Evolutionary conservation across 106 monocot genomes (phyloP), one percentile per base, ranked within the genome.

Genomic region (Cymbidium sinense): DNA sequence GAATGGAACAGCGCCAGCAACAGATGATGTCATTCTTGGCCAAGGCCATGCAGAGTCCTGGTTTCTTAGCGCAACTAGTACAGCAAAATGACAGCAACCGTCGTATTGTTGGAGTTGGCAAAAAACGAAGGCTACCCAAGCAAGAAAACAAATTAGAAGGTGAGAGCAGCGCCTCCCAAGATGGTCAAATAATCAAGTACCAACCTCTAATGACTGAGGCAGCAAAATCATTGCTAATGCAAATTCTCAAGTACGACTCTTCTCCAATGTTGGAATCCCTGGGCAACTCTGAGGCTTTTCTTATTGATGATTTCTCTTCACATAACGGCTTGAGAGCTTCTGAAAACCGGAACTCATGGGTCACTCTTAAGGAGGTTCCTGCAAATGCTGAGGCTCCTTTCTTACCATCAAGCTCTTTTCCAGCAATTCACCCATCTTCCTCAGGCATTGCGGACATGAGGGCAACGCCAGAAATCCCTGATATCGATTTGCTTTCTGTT

Each of bases 1-100:
- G 77, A 20, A 91, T 91, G 86, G 91, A 91, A 39, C 86, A 82
- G 35, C 82, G 88, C 8, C 91, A 91, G 44, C 86, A 86, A 41
- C 82, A 88, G 44, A 91, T 83, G 83, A 79, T 83, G 83, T 74
- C 83, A 11, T 83, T 83, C 75, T 37, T 83, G 69, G 83, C 81
- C 8, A 85, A 81, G 37, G 85, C 85, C 55, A 81, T 85, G 85
- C 82, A 84, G 43, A 89, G 73, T 35, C 75, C 86, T 7, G 82
- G 75, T 9, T 70, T 71, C 34, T 80, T 82, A 20, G 79, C 82
- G 29, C 86, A 86, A 51, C 71, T 82, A 6, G 64, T 86, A 41
- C 86, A 86, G 62, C 79, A 86, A 43, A 82, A 76, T 41, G 88
- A 80, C 28, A 52, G 31, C 52, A 76, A 77, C 65, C 23, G 76